These are phyloP conservation scores for Conidiobolus coronatus DNA, from an alignment of 371 early-diverging fungal species.

Conservation along the genomic window DNA sequence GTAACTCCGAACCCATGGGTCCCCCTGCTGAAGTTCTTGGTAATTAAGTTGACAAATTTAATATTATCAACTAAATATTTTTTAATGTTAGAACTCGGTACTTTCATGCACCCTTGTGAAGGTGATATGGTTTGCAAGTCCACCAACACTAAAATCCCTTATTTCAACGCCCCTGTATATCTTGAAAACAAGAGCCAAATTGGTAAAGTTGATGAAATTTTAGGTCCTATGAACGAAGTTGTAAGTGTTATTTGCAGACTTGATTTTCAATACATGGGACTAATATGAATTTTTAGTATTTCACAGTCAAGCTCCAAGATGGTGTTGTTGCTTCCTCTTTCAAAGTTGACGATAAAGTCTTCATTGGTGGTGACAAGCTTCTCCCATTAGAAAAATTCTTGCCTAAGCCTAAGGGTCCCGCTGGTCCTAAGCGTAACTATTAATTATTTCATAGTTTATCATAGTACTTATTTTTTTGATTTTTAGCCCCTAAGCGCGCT, in stretches of 20 bases:
- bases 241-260: background rate
- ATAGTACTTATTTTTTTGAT: background rate
- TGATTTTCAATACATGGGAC: background rate
- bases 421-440: constrained; percentile 17
- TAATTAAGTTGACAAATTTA: background rate
- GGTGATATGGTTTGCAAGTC: constrained; percentile 93
- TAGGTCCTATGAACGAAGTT: constrained; percentile 94
- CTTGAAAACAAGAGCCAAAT: constrained; percentile 93
- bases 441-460: background rate
- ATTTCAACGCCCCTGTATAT: constrained; percentile 97
- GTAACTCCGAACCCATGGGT: constrained; percentile 4
- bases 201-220: constrained; percentile 99
- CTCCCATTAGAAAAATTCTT: constrained; percentile 90
- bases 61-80: constrained; percentile 4
- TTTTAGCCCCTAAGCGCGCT: constrained; percentile 21
- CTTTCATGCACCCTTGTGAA: constrained; percentile 86
- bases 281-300: constrained; percentile 18
- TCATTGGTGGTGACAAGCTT: constrained; percentile 77
- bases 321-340: constrained; percentile 83
- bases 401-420: constrained; percentile 71
- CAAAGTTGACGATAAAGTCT: constrained; percentile 74
- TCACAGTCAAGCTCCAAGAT: constrained; percentile 88
- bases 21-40: background rate
- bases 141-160: constrained; percentile 82
- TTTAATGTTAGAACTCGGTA: constrained; percentile 49